These are phyloP conservation scores for Candida ficus DNA, from an alignment of 805 yeast genomes.

Conservation along the genomic window DNA sequence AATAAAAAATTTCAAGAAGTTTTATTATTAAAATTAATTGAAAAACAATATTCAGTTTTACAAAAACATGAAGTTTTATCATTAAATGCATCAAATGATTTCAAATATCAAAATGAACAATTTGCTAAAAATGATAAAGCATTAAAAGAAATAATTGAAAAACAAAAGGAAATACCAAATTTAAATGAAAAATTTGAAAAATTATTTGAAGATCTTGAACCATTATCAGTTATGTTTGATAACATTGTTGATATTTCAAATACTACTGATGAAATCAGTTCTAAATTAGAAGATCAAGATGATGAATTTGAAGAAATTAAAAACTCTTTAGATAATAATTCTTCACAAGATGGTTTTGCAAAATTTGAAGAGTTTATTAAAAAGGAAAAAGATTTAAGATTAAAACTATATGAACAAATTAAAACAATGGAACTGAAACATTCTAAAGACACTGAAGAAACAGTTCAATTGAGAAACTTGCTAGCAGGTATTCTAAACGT, in stretches of 20 bases:
- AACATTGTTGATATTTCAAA: no score
- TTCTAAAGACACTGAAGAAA: background rate
- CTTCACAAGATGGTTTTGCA: background rate
- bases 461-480: background rate
- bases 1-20: slow-evolving; percentile 1
- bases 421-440: background rate
- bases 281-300: no score
- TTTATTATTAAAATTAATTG: background rate
- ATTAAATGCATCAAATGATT: background rate
- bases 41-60: slow-evolving; percentile 1
- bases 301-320: background rate
- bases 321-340: no score
- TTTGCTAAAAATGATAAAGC: background rate
- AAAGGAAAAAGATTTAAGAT: background rate
- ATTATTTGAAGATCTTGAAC: no score
- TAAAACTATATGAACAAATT: background rate
- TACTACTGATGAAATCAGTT: no score
- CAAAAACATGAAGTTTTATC: background rate
- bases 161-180: slow-evolving; percentile 1
- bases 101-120: background rate
- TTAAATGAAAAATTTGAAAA: no score
- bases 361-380: background rate
- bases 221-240: background rate
- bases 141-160: background rate
- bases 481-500: background rate